Evolutionary conservation across 2,329 filamentous ascomycete genomes (phyloP), one percentile per base, ranked within the genome.

Genomic region (Teratosphaeria viscida): DNA sequence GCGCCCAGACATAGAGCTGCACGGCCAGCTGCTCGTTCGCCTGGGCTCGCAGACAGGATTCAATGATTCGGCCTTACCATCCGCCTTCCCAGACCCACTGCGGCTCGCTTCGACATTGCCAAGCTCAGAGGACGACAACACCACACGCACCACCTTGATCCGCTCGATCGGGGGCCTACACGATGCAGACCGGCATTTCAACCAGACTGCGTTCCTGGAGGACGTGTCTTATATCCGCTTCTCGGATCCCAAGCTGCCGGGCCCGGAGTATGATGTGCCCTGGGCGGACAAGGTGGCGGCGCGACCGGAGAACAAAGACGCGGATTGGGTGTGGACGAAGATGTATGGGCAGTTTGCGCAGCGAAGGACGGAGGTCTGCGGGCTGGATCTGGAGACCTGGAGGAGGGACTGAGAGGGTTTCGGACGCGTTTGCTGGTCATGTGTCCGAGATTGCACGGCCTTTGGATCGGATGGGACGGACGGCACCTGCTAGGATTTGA

Each of bases 321-420:
- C 77, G 8, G 72, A 78, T 60, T 75, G 74, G 67, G 72, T 75
- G 32, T 81, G 79, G 78, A 78, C 77, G 63, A 74, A 70, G 57
- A 66, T 81, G 60, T 81, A 81, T 63, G 77, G 77, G 43, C 67
- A 71, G 37, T 82, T 79, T 66, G 75, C 78, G 54, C 75, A 78
- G 63, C 73, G 73, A 64, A 72, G 79, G 58, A 79, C 79, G 75
- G 78, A 81, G 59, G 75, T 81, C 56, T 82, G 79, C 67, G 79
- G 79, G 56, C 68, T 82, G 61, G 79, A 81, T 63, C 68, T 82
- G 63, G 78, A 81, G 68, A 67, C 65, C 26, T 78, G 75, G 71
- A 35, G 57, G 10, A 52, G 53, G 53, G 53, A 34, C 32, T 54
- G 53, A 54, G 16, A 32, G 43, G 43, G 11, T 43, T 14, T 3